Evolutionary conservation across 2,329 filamentous ascomycete species (phyloP).

Genomic region (Davidsoniella virescens): DNA sequence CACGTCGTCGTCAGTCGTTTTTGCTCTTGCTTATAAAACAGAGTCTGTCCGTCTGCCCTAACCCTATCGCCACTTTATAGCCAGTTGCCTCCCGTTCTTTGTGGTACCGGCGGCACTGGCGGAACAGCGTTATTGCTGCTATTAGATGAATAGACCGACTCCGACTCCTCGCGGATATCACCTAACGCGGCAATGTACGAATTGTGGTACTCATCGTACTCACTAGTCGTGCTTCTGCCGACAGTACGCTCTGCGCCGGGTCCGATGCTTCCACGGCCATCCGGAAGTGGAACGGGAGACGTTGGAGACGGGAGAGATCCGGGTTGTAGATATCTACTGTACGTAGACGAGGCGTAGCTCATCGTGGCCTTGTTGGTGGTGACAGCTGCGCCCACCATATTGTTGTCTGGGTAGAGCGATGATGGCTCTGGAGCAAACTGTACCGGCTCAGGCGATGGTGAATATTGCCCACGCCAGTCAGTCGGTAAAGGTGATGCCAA

Average conservation of each 20-base stretch:
- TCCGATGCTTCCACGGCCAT: conserved; percentile 6
- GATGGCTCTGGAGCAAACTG: neutral
- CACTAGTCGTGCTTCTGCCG: conserved; percentile 17
- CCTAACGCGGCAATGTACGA: conserved; percentile 27
- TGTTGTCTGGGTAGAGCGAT: neutral
- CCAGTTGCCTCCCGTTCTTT: conserved; percentile 8
- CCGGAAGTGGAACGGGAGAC: conserved; percentile 3
- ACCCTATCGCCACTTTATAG: conserved; percentile 9
- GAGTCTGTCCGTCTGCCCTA: too few relatives aligned
- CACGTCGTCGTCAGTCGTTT: too few relatives aligned
- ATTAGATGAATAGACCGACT: conserved; percentile 3
- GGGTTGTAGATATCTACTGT: conserved; percentile 11
- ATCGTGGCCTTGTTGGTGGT: conserved; percentile 7
- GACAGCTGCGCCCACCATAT: conserved; percentile 6
- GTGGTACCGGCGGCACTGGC: conserved; percentile 5
- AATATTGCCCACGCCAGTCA: conserved; percentile 10
- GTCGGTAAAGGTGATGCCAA: conserved; percentile 13
- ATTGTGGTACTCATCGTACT: conserved; percentile 28
- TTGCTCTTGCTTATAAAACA: too few relatives aligned
- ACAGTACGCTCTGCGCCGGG: conserved; percentile 16
- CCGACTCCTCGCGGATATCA: conserved; percentile 20
- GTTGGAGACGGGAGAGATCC: conserved; percentile 11
- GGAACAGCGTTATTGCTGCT: neutral
- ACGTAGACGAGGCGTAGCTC: conserved; percentile 11
- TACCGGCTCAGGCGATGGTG: conserved; percentile 1